Evolutionary conservation across 768 basidiomycete species (phyloP).

Genomic region (Termitomyces titanicus): DNA sequence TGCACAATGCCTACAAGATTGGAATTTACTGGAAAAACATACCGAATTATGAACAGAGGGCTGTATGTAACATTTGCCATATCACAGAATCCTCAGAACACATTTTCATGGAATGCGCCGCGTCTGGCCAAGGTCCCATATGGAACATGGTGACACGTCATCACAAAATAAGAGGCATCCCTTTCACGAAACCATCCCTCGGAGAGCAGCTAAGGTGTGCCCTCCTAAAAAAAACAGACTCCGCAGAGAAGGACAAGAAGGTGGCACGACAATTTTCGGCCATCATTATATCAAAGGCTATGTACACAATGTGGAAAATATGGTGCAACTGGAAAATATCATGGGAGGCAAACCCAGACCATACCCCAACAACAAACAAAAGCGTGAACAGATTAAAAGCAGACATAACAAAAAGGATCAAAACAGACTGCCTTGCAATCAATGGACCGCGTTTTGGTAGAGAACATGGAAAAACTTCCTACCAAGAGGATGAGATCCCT

Average conservation of each 20-base stretch:
- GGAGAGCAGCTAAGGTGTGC: slow-evolving; percentile 19
- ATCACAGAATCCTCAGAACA: slow-evolving; percentile 24
- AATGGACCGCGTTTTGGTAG: neutral
- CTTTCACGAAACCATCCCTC: slow-evolving; percentile 3
- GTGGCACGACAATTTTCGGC: slow-evolving; percentile 3
- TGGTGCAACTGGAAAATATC: slow-evolving; percentile 22
- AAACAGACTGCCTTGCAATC: neutral
- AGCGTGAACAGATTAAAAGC: neutral
- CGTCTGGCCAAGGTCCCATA: slow-evolving; percentile 17
- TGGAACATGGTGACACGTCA: slow-evolving; percentile 18
- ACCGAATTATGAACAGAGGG: slow-evolving; percentile 7
- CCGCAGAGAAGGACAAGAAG: neutral
- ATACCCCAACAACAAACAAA: neutral
- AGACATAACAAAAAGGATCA: neutral
- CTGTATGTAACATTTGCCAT: slow-evolving; percentile 12
- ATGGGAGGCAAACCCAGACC: slow-evolving; percentile 1
- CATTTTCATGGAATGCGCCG: slow-evolving; percentile 23
- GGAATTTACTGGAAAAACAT: slow-evolving; percentile 24
- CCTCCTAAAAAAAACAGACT: neutral
- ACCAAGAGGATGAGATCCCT: neutral
- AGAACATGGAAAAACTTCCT: neutral
- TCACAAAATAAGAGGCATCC: neutral
- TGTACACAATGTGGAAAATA: slow-evolving; percentile 26
- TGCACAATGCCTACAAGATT: slow-evolving; percentile 19
- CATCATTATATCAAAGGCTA: slow-evolving; percentile 26